A percentile compares a stretch with the other conserved stretches of the same genome.
These are phyloP conservation scores for Ailanthus altissimus DNA, from an alignment of 345 rosid genomes.

Conservation along the genomic window DNA sequence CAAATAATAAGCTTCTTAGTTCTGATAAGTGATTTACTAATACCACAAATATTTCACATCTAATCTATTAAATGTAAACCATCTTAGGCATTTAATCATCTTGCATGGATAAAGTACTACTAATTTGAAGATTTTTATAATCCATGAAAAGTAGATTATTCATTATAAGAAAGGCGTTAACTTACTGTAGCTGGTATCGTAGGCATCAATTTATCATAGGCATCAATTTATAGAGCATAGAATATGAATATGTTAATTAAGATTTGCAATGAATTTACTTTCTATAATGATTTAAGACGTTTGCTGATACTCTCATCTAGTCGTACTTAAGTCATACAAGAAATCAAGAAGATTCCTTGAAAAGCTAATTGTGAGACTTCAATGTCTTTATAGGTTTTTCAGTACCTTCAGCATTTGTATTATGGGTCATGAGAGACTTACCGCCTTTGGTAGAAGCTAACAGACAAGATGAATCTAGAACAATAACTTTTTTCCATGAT, in stretches of 20 bases:
- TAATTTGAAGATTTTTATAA: neutral
- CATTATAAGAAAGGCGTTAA: neutral
- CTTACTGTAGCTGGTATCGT: neutral
- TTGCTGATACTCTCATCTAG: neutral
- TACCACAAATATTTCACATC: neutral
- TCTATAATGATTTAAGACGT: neutral
- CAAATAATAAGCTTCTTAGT: neutral
- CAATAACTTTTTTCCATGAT: constrained; percentile 43
- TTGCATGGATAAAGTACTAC: neutral
- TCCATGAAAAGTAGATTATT: neutral
- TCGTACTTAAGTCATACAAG: neutral
- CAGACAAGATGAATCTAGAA: constrained; percentile 40
- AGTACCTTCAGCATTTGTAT: constrained; percentile 58
- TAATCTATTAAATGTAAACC: neutral
- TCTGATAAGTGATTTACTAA: constrained; percentile 4
- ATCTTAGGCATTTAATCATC: neutral
- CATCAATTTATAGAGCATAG: neutral
- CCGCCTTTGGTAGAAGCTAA: constrained; percentile 34
- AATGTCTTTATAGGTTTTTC: constrained; percentile 50
- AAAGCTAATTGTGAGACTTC: neutral
- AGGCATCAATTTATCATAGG: neutral
- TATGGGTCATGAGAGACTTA: constrained; percentile 66
- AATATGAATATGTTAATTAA: neutral
- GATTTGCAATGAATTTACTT: neutral
- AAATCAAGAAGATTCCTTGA: neutral